These are phyloP conservation scores for Isatis tinctoria DNA, from an alignment of 345 rosid species.

Conservation along the genomic window DNA sequence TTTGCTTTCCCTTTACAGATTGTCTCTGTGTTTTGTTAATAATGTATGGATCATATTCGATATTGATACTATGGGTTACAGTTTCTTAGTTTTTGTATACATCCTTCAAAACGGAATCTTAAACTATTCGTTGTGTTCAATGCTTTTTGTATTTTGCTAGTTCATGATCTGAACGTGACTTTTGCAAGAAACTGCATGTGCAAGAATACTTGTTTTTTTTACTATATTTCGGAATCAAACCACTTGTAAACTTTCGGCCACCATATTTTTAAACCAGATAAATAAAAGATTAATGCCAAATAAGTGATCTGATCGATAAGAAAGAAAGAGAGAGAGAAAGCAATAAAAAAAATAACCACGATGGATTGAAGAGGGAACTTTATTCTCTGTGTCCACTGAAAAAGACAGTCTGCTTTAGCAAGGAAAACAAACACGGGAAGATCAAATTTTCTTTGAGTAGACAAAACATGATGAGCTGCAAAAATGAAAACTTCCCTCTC, in stretches of 20 bases:
- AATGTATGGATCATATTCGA: not conserved
- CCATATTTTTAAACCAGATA: not conserved
- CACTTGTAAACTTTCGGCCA: not conserved
- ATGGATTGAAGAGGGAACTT: slow-evolving; percentile 6
- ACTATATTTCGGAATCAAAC: too few species aligned
- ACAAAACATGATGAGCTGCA: slow-evolving; percentile 16
- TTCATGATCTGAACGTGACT: slow-evolving; percentile 1
- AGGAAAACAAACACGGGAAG: not conserved
- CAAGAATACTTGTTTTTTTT: too few species aligned
- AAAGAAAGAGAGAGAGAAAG: not conserved
- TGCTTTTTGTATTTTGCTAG: not conserved
- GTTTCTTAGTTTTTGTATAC: not conserved
- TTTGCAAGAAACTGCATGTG: not conserved
- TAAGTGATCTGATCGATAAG: not conserved
- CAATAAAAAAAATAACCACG: not conserved
- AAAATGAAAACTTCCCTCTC: not conserved
- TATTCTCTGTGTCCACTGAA: not conserved
- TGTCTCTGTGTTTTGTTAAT: not conserved
- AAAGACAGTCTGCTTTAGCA: not conserved
- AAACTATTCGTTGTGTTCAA: not conserved
- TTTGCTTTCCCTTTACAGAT: not conserved
- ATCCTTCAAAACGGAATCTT: not conserved
- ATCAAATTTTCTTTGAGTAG: not conserved
- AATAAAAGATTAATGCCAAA: too few species aligned
- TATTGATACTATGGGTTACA: not conserved